These are phyloP conservation scores for Phaeoacremonium minimum DNA, from an alignment of 2,329 filamentous ascomycete genomes.

Conservation along the genomic window DNA sequence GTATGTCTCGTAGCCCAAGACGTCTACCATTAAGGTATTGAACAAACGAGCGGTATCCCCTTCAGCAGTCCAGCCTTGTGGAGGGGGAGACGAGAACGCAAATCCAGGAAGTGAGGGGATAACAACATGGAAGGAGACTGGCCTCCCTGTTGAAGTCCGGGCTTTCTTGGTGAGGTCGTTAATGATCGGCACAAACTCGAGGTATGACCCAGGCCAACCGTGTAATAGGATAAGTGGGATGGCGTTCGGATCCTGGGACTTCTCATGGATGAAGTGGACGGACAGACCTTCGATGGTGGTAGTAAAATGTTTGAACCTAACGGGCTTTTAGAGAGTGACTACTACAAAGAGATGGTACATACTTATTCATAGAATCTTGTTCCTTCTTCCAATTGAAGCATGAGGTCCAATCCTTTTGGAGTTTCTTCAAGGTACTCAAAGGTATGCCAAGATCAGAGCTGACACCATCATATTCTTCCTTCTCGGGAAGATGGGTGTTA, in stretches of 20 bases:
- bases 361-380: constrained; percentile 6
- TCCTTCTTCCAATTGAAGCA: constrained; percentile 8
- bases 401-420: constrained; percentile 4
- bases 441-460: constrained; percentile 4
- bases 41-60: constrained; percentile 9
- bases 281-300: constrained; percentile 3
- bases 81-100: constrained; percentile 39
- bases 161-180: constrained; percentile 24
- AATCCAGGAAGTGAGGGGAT: constrained; percentile 46
- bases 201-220: constrained; percentile 33
- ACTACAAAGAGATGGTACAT: not conserved
- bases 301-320: constrained; percentile 8
- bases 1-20: constrained; percentile 8
- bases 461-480: constrained; percentile 1
- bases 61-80: constrained; percentile 21
- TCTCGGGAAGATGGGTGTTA: constrained; percentile 3
- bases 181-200: constrained; percentile 43
- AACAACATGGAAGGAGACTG: constrained; percentile 42
- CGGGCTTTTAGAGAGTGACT: not conserved
- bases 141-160: constrained; percentile 25
- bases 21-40: constrained; percentile 9
- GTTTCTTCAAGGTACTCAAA: constrained; percentile 2
- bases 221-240: constrained; percentile 19
- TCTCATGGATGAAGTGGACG: constrained; percentile 11
- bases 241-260: constrained; percentile 10